A percentile compares a stretch with the other conserved stretches of the same genome.
These are phyloP conservation scores for Dioscorea alata DNA, from an alignment of 106 monocot genomes.

Conservation along the genomic window DNA sequence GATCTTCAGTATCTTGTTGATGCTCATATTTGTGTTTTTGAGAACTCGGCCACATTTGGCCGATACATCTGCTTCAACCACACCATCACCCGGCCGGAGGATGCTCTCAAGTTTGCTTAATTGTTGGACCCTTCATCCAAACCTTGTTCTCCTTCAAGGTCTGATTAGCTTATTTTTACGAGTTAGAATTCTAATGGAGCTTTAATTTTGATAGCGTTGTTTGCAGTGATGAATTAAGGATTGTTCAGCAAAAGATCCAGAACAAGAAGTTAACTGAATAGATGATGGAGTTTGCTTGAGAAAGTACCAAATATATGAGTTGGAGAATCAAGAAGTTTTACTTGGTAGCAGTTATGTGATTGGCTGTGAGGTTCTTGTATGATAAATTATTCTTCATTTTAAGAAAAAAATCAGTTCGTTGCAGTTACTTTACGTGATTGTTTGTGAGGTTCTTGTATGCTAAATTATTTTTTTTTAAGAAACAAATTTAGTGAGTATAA, in stretches of 20 bases:
- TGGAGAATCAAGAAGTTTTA: too few relatives aligned
- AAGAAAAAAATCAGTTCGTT: too few relatives aligned
- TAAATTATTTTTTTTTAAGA: too few relatives aligned
- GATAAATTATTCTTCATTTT: too few relatives aligned
- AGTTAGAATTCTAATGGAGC: not conserved
- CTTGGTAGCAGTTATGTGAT: too few relatives aligned
- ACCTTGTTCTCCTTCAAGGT: constrained; percentile 41
- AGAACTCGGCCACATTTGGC: constrained; percentile 57
- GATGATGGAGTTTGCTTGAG: constrained; percentile 42
- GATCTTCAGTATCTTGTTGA: constrained; percentile 55
- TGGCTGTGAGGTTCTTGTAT: too few relatives aligned
- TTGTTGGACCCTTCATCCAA: constrained; percentile 27
- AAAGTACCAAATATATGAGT: too few relatives aligned
- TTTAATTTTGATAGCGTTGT: not conserved
- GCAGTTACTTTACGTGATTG: too few relatives aligned
- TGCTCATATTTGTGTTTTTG: constrained; percentile 64
- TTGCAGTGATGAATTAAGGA: constrained; percentile 52
- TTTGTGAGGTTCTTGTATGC: too few relatives aligned
- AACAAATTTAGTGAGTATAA: too few relatives aligned
- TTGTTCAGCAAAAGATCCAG: too few relatives aligned
- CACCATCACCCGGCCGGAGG: constrained; percentile 59
- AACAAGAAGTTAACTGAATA: constrained; percentile 60
- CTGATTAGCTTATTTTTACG: not conserved
- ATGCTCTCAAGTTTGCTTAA: constrained; percentile 57
- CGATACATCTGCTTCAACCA: too few relatives aligned